phyloP scores from a whole-genome alignment of 331 rosid species.

The Malus hybrid region DNA sequence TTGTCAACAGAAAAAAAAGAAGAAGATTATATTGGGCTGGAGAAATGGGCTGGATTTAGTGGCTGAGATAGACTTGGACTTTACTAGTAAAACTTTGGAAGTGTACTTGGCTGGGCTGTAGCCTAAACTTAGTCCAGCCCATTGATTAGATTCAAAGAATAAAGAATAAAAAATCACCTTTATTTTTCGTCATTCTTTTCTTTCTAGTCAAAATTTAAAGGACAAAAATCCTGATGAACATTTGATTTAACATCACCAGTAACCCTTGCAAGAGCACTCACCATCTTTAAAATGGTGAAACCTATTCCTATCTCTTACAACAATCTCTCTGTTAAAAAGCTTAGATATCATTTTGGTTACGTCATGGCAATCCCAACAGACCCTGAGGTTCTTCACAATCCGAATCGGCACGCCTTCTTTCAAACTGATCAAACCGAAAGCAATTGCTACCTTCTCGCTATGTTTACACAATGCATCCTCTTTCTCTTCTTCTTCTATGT shows the following conservation, averaged over 20 bases:
- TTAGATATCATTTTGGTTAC: slow-evolving; percentile 34
- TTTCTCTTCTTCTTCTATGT: slow-evolving; percentile 43
- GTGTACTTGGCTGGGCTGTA: too few species aligned
- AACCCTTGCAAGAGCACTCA: slow-evolving; percentile 38
- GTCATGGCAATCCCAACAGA: slow-evolving; percentile 51
- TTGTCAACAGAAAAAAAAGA: too few species aligned
- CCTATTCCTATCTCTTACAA: slow-evolving; percentile 38
- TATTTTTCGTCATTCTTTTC: neutral
- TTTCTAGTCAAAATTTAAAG: neutral
- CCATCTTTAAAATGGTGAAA: slow-evolving; percentile 39
- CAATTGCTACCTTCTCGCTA: slow-evolving; percentile 43
- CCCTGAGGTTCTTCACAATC: slow-evolving; percentile 39
- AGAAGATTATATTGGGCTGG: too few species aligned
- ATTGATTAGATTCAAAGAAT: neutral
- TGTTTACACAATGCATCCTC: slow-evolving; percentile 37
- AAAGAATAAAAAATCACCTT: neutral
- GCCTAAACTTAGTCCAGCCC: too few species aligned
- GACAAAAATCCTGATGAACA: neutral
- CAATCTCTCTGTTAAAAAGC: slow-evolving; percentile 22
- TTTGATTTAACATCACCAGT: slow-evolving; percentile 20
- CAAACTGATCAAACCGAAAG: slow-evolving; percentile 37
- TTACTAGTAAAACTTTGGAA: too few species aligned
- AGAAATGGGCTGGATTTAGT: too few species aligned
- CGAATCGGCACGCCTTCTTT: slow-evolving; percentile 16
- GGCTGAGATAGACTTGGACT: too few species aligned